Base-by-base conservation (phyloP, 1,284 basidiomycete species). In the Heterobasidion occidentale region DNA sequence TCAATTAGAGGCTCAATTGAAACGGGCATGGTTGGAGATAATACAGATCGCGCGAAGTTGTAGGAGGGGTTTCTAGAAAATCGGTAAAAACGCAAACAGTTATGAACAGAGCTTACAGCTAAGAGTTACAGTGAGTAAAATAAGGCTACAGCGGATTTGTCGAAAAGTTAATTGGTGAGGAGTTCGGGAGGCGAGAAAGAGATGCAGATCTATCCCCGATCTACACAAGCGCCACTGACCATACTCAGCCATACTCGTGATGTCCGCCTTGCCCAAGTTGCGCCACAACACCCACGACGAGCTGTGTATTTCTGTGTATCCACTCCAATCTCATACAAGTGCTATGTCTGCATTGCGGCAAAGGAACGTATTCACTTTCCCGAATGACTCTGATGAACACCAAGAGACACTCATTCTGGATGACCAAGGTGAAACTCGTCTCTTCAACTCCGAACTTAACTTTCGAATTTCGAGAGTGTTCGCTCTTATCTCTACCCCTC, bases 1-100 rank as follows among this genome's bases (percentile, higher is more conserved):
- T 66, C 73, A 52, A 74, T 63, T 15, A 35, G n/a, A 8, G 36
- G 50, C 50, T 51, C 50, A n/a, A 35, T 35, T n/a, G 36, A 7
- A n/a, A 19, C n/a, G 19, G 49, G 50, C 50, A 51, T 51, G 35
- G 34, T n/a, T 27, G 27, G 27, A 27, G 27, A 27, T 27, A 27
- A 27, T 27, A 27, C 27, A 4, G 27, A 27, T 27, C 27, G 27
- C 27, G 27, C 27, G 27, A 27, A 27, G 27, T 27, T 27, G 27
- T 27, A 6, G 27, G 27, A 27, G 6, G 4, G 5, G 27, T 27
- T 27, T 27, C 27, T 27, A 27, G 27, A 27, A 27, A 6, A 27
- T 27, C 27, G 27, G 27, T 27, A 27, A 27, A 27, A 27, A 27
- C 5, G 27, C 27, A 27, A 27, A 6, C 27, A 27, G 27, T 27